Conservation (phyloP, 352 stramenopile genomes). For the Phytopythium montanum region DNA sequence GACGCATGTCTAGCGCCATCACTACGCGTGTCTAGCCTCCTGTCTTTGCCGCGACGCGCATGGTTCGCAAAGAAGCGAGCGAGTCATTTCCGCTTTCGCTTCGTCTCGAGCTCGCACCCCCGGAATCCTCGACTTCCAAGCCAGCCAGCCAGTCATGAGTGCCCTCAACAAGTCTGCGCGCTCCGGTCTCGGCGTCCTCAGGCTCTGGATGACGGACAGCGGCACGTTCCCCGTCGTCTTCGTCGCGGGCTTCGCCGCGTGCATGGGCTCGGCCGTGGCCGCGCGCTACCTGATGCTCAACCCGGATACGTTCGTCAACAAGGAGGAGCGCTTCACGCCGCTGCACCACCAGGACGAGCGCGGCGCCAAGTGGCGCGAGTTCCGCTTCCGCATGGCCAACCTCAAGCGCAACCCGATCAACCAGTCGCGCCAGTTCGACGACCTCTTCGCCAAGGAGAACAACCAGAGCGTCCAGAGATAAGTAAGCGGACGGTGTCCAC, state of each 20-base stretch:
- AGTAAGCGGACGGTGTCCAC: constrained; percentile 3
- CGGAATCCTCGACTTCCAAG: background rate
- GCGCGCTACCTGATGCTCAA: constrained; percentile 46
- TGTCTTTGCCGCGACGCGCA: background rate
- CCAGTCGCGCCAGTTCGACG: constrained; percentile 64
- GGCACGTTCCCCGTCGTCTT: constrained; percentile 61
- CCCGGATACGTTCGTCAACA: constrained; percentile 66
- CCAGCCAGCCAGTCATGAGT: background rate
- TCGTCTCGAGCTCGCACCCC: background rate
- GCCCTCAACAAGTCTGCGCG: constrained; percentile 14
- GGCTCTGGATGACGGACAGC: constrained; percentile 61
- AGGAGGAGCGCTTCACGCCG: constrained; percentile 40
- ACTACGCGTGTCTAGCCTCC: background rate
- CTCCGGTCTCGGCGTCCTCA: constrained; percentile 33
- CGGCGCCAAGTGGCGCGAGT: constrained; percentile 46
- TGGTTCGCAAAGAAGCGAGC: background rate
- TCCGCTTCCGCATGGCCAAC: constrained; percentile 66
- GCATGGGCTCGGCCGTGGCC: constrained; percentile 24
- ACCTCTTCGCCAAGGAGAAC: constrained; percentile 46
- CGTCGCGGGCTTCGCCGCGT: constrained; percentile 28
- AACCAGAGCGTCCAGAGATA: constrained; percentile 60
- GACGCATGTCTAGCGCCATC: no score
- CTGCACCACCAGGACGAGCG: constrained; percentile 45
- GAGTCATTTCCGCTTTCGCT: constrained; percentile 1
- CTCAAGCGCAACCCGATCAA: constrained; percentile 68